Evolutionary conservation across 2,329 filamentous ascomycete species (phyloP).

Genomic region (Xylaria sp.): DNA sequence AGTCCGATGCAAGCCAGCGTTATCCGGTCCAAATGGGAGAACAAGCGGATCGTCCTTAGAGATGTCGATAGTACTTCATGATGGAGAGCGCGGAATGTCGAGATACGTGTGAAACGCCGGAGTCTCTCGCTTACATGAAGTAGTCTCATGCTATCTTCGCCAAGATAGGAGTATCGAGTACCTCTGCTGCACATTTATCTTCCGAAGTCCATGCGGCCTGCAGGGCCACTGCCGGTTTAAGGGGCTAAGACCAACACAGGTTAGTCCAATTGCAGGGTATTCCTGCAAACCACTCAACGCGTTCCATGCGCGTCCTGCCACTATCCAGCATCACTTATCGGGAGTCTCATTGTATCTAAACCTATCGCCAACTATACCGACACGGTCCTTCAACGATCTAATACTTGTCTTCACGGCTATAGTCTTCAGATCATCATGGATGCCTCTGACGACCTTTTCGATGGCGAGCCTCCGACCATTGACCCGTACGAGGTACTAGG

Average conservation of each 20-base stretch:
- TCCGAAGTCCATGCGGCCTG: too few relatives aligned
- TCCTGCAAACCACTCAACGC: not conserved
- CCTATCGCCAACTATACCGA: not conserved
- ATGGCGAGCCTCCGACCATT: constrained; percentile 56
- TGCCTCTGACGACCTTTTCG: constrained; percentile 46
- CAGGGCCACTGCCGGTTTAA: too few relatives aligned
- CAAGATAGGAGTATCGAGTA: too few relatives aligned
- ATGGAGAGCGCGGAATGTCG: not conserved
- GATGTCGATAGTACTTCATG: too few relatives aligned
- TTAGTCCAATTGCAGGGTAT: too few relatives aligned
- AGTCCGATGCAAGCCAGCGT: constrained; percentile 15
- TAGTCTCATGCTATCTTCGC: too few relatives aligned
- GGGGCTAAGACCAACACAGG: not conserved
- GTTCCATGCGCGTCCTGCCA: not conserved
- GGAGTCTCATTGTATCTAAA: not conserved
- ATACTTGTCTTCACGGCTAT: not conserved
- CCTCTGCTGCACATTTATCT: too few relatives aligned
- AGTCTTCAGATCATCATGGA: constrained; percentile 35
- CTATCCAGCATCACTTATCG: not conserved
- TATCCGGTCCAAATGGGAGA: constrained; percentile 3
- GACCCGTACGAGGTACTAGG: constrained; percentile 77
- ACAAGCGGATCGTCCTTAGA: not conserved
- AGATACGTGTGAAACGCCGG: not conserved
- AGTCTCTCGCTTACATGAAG: not conserved
- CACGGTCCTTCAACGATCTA: not conserved